Conservation (phyloP, 2,329 filamentous ascomycete species). For the Torrubiella hemipterigena region DNA sequence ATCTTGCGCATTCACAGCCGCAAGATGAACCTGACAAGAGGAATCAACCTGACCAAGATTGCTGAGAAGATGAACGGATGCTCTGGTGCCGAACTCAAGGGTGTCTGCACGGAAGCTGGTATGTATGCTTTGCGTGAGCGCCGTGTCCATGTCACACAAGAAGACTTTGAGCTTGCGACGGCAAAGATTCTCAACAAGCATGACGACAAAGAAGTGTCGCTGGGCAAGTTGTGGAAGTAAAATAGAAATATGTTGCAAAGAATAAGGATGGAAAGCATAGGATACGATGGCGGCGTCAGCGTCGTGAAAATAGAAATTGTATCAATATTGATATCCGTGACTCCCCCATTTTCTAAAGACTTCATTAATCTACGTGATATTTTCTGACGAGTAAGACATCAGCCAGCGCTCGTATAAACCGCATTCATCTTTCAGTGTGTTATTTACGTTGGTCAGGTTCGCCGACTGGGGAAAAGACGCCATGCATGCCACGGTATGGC, state of each 20-base stretch:
- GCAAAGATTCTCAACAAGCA: constrained; percentile 99
- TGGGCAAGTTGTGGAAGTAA: constrained; percentile 65
- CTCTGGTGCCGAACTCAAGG: constrained; percentile 94
- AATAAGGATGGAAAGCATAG: constrained; percentile 6
- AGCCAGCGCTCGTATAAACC: too few relatives aligned
- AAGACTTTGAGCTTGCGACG: constrained; percentile 96
- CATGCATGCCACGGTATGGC: constrained; percentile 54
- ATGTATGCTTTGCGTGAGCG: constrained; percentile 96
- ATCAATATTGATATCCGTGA: too few relatives aligned
- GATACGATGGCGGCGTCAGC: constrained; percentile 4
- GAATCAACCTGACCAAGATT: constrained; percentile 96
- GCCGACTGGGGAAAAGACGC: constrained; percentile 28
- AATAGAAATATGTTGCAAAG: constrained; percentile 4
- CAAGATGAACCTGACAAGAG: constrained; percentile 96
- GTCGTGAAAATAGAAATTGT: constrained; percentile 6
- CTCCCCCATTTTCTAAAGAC: too few relatives aligned
- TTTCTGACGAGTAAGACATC: too few relatives aligned
- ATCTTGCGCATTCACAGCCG: constrained; percentile 95
- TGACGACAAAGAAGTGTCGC: constrained; percentile 90
- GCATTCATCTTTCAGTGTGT: too few relatives aligned
- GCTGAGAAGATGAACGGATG: constrained; percentile 99
- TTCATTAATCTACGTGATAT: too few relatives aligned
- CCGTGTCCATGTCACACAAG: constrained; percentile 94
- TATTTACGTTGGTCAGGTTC: constrained; percentile 8
- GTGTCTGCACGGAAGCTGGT: constrained; percentile 95